Evolutionary conservation across 129 eudicot genomes (phyloP).

Genomic region (Escallonia rubra): DNA sequence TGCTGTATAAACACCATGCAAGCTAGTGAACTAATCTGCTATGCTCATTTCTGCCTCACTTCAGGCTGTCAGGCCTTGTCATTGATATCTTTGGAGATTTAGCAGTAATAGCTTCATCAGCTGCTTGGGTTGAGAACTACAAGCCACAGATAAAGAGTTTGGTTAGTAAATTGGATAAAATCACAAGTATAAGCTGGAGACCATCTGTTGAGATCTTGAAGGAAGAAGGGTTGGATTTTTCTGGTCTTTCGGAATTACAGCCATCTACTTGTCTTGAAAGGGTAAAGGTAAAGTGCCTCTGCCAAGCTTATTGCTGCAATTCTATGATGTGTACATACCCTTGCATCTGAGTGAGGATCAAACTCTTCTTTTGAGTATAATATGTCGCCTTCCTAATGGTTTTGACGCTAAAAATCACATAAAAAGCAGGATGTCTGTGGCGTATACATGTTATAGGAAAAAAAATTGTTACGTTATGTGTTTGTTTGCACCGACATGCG

Average conservation of each 20-base stretch:
- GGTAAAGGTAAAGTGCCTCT: conserved; percentile 48
- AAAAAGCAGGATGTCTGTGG: too few species aligned
- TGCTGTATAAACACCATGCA: background rate
- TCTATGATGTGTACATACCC: too few species aligned
- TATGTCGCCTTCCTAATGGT: too few species aligned
- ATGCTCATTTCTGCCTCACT: conserved; percentile 1
- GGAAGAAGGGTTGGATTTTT: conserved; percentile 79
- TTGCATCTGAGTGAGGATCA: too few species aligned
- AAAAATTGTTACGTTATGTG: too few species aligned
- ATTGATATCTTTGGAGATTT: conserved; percentile 83
- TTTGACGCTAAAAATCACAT: too few species aligned
- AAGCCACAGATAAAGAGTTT: conserved; percentile 61
- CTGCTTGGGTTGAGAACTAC: conserved; percentile 97
- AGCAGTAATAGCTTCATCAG: conserved; percentile 95
- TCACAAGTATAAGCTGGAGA: conserved; percentile 70
- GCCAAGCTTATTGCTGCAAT: background rate
- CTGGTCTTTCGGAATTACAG: conserved; percentile 36
- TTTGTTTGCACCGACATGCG: too few species aligned
- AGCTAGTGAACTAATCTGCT: background rate
- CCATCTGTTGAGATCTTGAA: conserved; percentile 77
- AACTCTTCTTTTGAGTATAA: too few species aligned
- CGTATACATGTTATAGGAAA: too few species aligned
- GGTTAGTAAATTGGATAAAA: conserved; percentile 35
- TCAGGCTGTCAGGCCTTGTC: conserved; percentile 91
- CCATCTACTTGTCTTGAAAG: conserved; percentile 32